Evolutionary conservation across 768 basidiomycete genomes (phyloP), one percentile per base, ranked within the genome.

Genomic region (Auricularia heimuer): DNA sequence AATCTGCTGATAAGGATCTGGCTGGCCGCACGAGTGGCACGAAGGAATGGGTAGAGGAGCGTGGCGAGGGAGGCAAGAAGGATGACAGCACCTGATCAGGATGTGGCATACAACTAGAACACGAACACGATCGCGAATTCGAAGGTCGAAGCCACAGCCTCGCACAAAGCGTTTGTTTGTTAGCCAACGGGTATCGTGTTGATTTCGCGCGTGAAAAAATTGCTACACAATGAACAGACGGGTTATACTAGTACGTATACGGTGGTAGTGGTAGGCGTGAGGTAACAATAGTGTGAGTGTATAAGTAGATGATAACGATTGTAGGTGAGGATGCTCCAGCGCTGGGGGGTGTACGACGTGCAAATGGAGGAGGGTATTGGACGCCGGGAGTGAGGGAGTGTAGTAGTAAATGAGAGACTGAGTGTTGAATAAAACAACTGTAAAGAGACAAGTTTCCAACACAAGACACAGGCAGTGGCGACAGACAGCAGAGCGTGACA

Each of bases 41-140:
- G 3, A 70, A 69, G 29, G 76, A 77, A 18, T 78, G 77, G 77
- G 69, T 72, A 51, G 70, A 67, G 34, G 66, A 65, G 54, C 58
- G 77, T 54, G 69, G 72, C 24, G 77, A 78, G 63, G 58, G 71
- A 63, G 74, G 75, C 47, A 51, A 51, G 47, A 18, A 51, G 47
- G 47, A 18, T 18, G 39, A 42, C 39, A 42, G 39, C 39, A 14
- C 39, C 8, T 42, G 39, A 42, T 42, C 39, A 14, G 12, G 39
- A 42, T 42, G 12, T 42, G 39, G 8, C 39, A 8, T 42, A 7
- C 7, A 14, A 42, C 12, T 42, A 14, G 39, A 42, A 42, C 12
- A 8, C 39, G 39, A 42, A 14, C 39, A 29, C 29, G 29, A 29
- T 29, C 29, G 29, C 29, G 29, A 29, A 29, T 29, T 29, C 39